Evolutionary conservation across 164 flowering plant species (phyloP).

Genomic region (Liquidambar formosana): DNA sequence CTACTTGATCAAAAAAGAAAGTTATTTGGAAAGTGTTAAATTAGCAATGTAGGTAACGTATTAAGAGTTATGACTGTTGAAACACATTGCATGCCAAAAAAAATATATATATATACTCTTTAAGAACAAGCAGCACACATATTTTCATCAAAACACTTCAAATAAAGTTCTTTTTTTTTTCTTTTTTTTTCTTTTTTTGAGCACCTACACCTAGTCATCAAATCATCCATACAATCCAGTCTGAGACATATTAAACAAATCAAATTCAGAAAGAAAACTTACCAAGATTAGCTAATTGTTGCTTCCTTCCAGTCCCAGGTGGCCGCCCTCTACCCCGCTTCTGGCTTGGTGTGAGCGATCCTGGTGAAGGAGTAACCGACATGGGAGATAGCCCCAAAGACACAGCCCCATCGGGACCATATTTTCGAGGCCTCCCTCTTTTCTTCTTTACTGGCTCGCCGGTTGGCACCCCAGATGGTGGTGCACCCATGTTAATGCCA

Average conservation of each 20-base stretch:
- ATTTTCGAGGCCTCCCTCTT: conserved; percentile 72
- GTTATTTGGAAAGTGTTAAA: no score
- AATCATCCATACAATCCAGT: no score
- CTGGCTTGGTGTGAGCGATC: conserved; percentile 16
- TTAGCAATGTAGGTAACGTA: no score
- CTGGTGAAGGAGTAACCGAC: conserved; percentile 31
- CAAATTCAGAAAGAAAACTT: conserved; percentile 4
- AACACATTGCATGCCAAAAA: no score
- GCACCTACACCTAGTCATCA: no score
- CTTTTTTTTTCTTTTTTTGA: no score
- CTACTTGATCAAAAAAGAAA: no score
- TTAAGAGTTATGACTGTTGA: no score
- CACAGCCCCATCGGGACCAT: conserved; percentile 61
- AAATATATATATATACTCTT: no score
- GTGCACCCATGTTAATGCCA: conserved; percentile 24
- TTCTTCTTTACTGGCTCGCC: conserved; percentile 57
- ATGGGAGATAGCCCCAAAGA: conserved; percentile 51
- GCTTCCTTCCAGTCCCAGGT: conserved; percentile 72
- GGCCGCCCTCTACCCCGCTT: conserved; percentile 56
- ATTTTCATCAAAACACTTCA: no score
- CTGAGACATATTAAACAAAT: conserved; percentile 5
- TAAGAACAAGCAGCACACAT: no score
- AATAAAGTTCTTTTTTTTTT: no score
- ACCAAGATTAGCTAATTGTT: conserved; percentile 56
- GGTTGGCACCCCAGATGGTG: conserved; percentile 26